Evolutionary conservation across 768 basidiomycete species (phyloP), one percentile per base, ranked within the genome.

Genomic region (Cyathus striatus): DNA sequence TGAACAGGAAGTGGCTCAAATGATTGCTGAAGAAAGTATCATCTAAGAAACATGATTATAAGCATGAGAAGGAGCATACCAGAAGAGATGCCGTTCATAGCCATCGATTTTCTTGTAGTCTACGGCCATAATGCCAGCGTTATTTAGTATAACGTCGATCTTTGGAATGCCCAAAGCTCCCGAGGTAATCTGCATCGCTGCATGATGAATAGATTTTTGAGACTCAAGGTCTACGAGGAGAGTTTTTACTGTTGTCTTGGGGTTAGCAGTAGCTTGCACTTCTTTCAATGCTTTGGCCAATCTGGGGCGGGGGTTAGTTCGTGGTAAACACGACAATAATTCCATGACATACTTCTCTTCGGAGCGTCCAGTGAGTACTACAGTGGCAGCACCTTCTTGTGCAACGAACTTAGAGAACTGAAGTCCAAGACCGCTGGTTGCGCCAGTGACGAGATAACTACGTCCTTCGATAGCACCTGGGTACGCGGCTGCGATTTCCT

Each of bases 121-220:
- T n/a, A 30, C 27, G 9, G 27, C 27, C 27, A 30, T 30, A n/a
- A 30, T 30, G 7, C 27, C 35, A 46, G 61, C 9, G 44, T 44
- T 3, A 45, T 57, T 25, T 23, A 26, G 4, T 44, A 45, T 44
- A 55, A 51, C 52, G 56, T 36, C 37, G 45, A 7, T 22, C 47
- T 6, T 40, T 66, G 18, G 43, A 46, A 13, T 30, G 44, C 27
- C 27, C 9, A 30, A 30, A 9, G 27, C 27, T n/a, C n/a, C n/a
- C n/a, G n/a, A n/a, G n/a, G 27, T 30, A n/a, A 30, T n/a, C n/a
- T 30, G 9, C 7, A n/a, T n/a, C 7, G n/a, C 27, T 7, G 27
- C 27, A n/a, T 30, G 27, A n/a, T n/a, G 27, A n/a, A 30, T 30
- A n/a, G 27, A 30, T 7, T 30, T n/a, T 7, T 30, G n/a, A n/a